These are phyloP conservation scores for Fonsecaea multimorphosa DNA, from an alignment of 2,329 filamentous ascomycete genomes.

Conservation along the genomic window DNA sequence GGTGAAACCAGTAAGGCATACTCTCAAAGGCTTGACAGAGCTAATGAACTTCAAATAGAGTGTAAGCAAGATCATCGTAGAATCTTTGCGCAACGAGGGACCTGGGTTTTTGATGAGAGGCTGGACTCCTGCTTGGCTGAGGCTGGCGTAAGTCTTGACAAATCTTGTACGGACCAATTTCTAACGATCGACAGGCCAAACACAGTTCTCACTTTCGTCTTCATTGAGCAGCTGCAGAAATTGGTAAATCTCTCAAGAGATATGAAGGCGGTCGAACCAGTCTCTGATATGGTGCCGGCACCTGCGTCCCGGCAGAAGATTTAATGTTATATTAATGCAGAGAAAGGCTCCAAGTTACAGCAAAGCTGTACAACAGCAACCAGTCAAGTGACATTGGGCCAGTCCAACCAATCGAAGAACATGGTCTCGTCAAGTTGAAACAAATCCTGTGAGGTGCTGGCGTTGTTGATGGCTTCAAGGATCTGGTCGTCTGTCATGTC, in stretches of 20 bases:
- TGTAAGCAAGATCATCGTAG: conserved; percentile 26
- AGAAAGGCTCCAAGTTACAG: neutral
- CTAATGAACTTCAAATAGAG: conserved; percentile 23
- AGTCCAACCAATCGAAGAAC: conserved; percentile 62
- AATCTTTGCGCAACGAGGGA: conserved; percentile 31
- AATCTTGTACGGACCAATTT: neutral
- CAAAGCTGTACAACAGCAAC: neutral
- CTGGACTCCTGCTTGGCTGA: conserved; percentile 34
- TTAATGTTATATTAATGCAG: neutral
- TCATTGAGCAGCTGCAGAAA: conserved; percentile 33
- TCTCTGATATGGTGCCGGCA: neutral
- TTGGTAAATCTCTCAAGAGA: conserved; percentile 36
- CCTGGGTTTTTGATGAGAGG: conserved; percentile 31
- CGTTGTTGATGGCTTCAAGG: conserved; percentile 68
- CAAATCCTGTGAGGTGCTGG: conserved; percentile 53
- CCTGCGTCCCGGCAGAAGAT: conserved; percentile 11
- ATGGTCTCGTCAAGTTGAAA: conserved; percentile 66
- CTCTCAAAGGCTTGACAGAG: neutral
- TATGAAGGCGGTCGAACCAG: conserved; percentile 13
- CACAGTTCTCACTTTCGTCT: conserved; percentile 34
- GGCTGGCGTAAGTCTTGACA: conserved; percentile 27
- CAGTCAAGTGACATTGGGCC: conserved; percentile 45
- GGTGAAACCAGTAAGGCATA: conserved; percentile 25
- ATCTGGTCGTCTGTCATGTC: conserved; percentile 74
- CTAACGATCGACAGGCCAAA: conserved; percentile 24